phyloP scores from a whole-genome alignment of 345 rosid genomes.

The Dipteronia dyeriana region DNA sequence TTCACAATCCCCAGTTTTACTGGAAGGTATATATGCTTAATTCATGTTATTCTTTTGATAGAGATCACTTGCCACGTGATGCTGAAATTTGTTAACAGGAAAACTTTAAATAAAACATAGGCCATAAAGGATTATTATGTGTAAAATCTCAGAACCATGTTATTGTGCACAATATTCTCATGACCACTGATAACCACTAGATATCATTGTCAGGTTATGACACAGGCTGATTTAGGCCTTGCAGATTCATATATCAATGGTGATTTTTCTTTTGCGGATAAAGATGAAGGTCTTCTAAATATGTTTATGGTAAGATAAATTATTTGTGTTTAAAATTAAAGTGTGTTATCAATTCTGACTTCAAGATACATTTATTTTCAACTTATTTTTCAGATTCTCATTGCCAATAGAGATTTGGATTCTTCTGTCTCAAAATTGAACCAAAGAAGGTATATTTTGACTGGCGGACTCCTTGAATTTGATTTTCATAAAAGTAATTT shows the following conservation, averaged over 20 bases:
- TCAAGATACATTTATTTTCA: background rate
- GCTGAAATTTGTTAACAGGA: too few species aligned
- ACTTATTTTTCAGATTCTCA: constrained; percentile 57
- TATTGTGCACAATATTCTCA: background rate
- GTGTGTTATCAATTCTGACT: background rate
- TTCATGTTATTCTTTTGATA: background rate
- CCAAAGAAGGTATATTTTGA: constrained; percentile 57
- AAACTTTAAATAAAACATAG: background rate
- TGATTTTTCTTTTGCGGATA: constrained; percentile 74
- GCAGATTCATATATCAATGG: constrained; percentile 86
- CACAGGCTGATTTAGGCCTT: constrained; percentile 89
- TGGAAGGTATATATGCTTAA: constrained; percentile 65
- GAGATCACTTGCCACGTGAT: background rate
- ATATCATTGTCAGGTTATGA: constrained; percentile 57
- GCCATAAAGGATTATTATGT: background rate
- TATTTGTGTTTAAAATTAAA: background rate
- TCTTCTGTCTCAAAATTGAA: constrained; percentile 41
- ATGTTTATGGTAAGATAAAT: constrained; percentile 57
- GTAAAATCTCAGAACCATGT: background rate
- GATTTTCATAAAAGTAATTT: background rate
- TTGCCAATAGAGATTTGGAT: constrained; percentile 61
- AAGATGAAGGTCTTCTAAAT: constrained; percentile 71
- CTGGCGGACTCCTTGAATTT: background rate
- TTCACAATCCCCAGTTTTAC: constrained; percentile 84
- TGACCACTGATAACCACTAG: constrained; percentile 6